These are phyloP conservation scores for Trichomonas tenax DNA, from an alignment of 208 protist genomes.

Conservation along the genomic window DNA sequence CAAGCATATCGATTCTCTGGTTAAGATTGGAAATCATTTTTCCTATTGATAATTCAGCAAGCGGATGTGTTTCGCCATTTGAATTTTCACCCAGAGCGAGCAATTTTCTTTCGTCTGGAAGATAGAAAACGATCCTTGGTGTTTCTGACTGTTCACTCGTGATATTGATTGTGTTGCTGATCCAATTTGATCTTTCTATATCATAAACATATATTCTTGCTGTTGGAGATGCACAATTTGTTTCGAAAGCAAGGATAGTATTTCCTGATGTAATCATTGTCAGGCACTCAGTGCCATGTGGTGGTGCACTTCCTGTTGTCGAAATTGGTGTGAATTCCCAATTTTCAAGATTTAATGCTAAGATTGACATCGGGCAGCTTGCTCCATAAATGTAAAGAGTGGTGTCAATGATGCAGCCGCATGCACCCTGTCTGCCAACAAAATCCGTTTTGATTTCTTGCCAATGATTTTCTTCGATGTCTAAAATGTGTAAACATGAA, in stretches of 20 bases:
- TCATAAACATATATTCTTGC: background rate
- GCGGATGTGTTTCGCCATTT: background rate
- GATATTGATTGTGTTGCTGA: background rate
- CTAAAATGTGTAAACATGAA: background rate
- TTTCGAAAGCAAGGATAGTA: background rate
- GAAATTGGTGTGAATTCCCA: background rate
- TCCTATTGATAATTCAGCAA: background rate
- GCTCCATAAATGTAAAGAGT: background rate
- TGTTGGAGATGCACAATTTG: background rate
- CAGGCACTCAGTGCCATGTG: background rate
- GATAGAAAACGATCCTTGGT: background rate
- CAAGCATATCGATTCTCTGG: background rate
- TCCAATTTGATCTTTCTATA: background rate
- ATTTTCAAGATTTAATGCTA: background rate
- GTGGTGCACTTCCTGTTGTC: background rate
- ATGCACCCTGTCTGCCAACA: background rate
- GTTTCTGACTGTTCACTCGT: background rate
- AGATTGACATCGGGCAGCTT: background rate
- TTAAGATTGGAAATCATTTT: background rate
- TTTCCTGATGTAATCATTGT: background rate
- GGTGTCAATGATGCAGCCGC: background rate
- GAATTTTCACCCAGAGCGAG: background rate
- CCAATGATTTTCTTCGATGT: background rate
- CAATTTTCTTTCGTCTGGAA: background rate
- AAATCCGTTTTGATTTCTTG: background rate